Percentiles rank a stretch among this genome's conserved stretches.
phyloP scores from a whole-genome alignment of 2,329 filamentous ascomycete species.

The Amesomyces nigricolor region DNA sequence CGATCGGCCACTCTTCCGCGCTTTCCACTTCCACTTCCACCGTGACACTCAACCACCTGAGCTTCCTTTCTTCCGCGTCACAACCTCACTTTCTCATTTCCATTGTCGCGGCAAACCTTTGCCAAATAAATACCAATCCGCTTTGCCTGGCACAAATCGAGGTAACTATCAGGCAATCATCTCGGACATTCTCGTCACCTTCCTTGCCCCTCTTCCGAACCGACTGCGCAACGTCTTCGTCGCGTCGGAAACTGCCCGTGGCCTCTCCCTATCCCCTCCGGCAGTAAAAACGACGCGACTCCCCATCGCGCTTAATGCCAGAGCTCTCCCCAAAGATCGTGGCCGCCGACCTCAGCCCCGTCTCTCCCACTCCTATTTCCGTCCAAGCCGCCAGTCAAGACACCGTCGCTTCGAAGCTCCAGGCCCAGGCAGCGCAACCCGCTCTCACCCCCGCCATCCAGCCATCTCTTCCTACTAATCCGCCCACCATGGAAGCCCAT shows the following conservation, averaged over 20 bases:
- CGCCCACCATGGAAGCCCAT: slow-evolving; percentile 25
- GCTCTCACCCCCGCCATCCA: slow-evolving; percentile 32
- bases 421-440: slow-evolving; percentile 45
- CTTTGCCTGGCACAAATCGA: background rate
- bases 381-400: slow-evolving; percentile 39
- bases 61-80: too few relatives aligned
- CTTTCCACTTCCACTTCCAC: too few relatives aligned
- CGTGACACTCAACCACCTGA: too few relatives aligned
- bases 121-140: too few relatives aligned
- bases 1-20: too few relatives aligned
- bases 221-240: background rate
- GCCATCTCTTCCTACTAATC: slow-evolving; percentile 14
- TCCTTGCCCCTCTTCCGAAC: background rate
- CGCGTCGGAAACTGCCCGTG: background rate
- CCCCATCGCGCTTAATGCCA: slow-evolving; percentile 37
- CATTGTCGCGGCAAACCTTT: too few relatives aligned
- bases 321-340: slow-evolving; percentile 43
- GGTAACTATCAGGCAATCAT: background rate
- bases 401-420: slow-evolving; percentile 46
- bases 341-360: slow-evolving; percentile 47
- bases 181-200: background rate
- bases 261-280: background rate
- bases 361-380: slow-evolving; percentile 42
- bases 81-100: too few relatives aligned
- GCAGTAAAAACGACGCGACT: background rate